Percentiles rank a stretch among this genome's conserved stretches.
phyloP scores from a whole-genome alignment of 306 rosid genomes.

The Styphnolobium japonicum region DNA sequence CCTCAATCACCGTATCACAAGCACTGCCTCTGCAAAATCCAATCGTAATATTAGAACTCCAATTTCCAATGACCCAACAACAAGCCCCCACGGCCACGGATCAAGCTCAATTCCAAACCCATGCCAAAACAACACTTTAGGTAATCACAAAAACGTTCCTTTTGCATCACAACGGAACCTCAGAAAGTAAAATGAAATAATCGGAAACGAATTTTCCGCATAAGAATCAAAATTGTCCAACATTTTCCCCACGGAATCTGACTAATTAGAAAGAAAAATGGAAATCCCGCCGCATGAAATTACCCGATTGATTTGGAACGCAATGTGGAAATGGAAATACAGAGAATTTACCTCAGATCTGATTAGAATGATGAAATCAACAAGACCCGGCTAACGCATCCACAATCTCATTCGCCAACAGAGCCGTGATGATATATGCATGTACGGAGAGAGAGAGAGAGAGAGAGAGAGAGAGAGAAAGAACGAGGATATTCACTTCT shows the following conservation, averaged over 20 bases:
- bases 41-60: conserved; percentile 31
- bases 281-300: not conserved
- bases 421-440: not conserved
- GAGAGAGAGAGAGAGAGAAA: conserved; percentile 14
- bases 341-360: conserved; percentile 43
- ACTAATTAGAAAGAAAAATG: not conserved
- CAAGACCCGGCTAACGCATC: not conserved
- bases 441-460: not conserved
- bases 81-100: not conserved
- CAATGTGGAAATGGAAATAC: not conserved
- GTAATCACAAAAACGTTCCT: not conserved
- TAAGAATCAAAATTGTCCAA: conserved; percentile 12
- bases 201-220: not conserved
- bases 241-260: not conserved
- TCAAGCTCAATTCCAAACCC: conserved; percentile 20
- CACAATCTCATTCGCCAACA: conserved; percentile 22
- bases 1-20: conserved; percentile 22
- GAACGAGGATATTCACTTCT: conserved; percentile 15
- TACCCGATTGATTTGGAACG: not conserved
- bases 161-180: not conserved
- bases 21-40: conserved; percentile 32
- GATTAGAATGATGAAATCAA: conserved; percentile 12
- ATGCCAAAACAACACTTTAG: not conserved
- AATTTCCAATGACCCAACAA: not conserved
- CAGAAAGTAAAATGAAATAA: not conserved